Base-by-base conservation (phyloP, 495 filamentous ascomycete genomes). In the Schizothecium vesticola region DNA sequence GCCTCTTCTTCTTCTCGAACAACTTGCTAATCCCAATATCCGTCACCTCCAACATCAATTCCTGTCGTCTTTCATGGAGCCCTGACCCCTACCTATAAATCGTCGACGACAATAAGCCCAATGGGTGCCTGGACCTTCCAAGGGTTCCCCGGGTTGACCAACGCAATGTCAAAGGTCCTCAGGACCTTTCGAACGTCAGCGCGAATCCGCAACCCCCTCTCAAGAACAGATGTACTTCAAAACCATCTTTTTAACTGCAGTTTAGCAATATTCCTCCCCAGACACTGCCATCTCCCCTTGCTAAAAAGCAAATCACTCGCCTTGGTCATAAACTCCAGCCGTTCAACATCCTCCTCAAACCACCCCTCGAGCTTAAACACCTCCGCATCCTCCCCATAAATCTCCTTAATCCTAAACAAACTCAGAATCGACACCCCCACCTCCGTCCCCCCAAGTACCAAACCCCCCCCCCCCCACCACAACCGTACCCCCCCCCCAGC, bases 361-460 rank as follows among this genome's bases (percentile, higher is more conserved):
- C 85, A 87, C 65, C 84, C 72, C 67, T 84, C 84, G 0, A 84
- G 85, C 8, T 79, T 74, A 66, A 83, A 87, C 10, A 73, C 66
- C 55, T 79, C 71, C 4, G 74, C 76, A 71, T 85, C 80, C 56
- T 73, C 71, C 0, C 84, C 85, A 65, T 74, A 86, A 4, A 85
- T 67, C 1, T 70, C 70, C 61, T 64, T 29, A 63, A 65, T 61
- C 75, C 73, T 12, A 3, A 77, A 63, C 2, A 77, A 61, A 24
- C 67, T 67, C 68, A 71, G 75, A 24, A 70, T 43, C 11, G 57
- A 61, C 62, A 81, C 79, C 4, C 81, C 82, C 16, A 87, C 77
- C 28, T 80, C 71, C 8, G 79, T 81, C 36, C 81, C 81, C 0
- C 74, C 83, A 0, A 0, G 85, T 81, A 59, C 80, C 83, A n/a